Conservation (phyloP, 331 rosid genomes). For the Pyrus hybrid region DNA sequence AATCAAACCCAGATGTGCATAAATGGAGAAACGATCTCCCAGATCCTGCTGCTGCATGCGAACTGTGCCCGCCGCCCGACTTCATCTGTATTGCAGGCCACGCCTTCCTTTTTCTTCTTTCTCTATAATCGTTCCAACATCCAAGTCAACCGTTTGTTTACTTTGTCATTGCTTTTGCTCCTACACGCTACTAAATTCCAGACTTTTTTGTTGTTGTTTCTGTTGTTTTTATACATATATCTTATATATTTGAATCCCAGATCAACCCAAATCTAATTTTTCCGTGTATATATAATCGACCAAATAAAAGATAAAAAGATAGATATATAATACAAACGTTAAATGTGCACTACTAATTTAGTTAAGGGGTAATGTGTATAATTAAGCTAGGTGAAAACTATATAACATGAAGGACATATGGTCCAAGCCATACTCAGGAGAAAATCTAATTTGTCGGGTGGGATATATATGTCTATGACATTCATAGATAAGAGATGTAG, state of each 20-base stretch:
- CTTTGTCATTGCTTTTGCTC: conserved; percentile 27
- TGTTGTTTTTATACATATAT: neutral
- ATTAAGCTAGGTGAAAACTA: neutral
- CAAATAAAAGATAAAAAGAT: neutral
- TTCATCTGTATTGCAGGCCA: neutral
- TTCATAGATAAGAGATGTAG: neutral
- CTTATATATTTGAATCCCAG: neutral
- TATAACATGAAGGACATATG: neutral
- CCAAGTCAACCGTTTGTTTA: conserved; percentile 3
- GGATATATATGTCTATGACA: neutral
- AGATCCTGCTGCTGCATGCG: neutral
- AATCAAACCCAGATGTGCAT: neutral
- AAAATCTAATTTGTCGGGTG: neutral
- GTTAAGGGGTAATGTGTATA: too few relatives aligned
- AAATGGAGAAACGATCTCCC: neutral
- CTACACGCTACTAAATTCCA: neutral
- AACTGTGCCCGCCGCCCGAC: neutral
- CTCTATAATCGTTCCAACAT: neutral
- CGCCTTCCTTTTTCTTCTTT: conserved; percentile 1
- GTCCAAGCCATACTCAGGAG: neutral
- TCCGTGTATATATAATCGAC: neutral
- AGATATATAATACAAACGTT: too few relatives aligned
- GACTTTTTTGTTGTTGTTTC: neutral
- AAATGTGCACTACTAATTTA: too few relatives aligned
- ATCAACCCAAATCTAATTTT: neutral